phyloP scores from a whole-genome alignment of 2,329 filamentous ascomycete genomes.

The Colletotrichum phormii region DNA sequence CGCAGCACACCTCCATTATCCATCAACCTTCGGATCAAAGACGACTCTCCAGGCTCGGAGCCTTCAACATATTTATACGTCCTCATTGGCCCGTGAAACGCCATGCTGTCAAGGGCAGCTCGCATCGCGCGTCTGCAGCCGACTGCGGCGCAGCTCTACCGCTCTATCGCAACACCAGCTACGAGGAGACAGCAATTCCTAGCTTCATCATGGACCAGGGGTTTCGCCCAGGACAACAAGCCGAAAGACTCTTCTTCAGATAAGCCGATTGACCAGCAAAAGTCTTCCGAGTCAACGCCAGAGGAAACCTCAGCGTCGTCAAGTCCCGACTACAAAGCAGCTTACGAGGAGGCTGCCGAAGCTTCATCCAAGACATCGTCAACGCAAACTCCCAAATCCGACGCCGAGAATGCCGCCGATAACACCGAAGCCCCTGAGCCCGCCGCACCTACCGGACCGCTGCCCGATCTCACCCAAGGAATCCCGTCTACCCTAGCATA shows the following conservation, averaged over 20 bases:
- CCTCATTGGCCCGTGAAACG: constrained; percentile 27
- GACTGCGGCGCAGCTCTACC: constrained; percentile 35
- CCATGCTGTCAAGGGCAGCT: constrained; percentile 41
- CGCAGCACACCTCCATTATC: not conserved
- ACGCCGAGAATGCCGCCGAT: constrained; percentile 25
- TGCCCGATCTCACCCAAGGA: constrained; percentile 93
- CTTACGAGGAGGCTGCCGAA: constrained; percentile 21
- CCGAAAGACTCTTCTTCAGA: constrained; percentile 11
- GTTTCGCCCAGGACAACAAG: constrained; percentile 34
- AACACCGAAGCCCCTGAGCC: constrained; percentile 31
- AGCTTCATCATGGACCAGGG: constrained; percentile 33
- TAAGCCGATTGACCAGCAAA: constrained; percentile 23
- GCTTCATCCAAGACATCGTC: constrained; percentile 20
- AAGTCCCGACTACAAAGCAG: constrained; percentile 9
- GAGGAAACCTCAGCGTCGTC: constrained; percentile 8
- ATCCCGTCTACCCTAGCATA: constrained; percentile 91
- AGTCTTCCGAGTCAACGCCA: constrained; percentile 16
- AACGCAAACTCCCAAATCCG: constrained; percentile 17
- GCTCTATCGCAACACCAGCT: constrained; percentile 34
- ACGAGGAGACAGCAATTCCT: constrained; percentile 27
- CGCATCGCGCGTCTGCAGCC: constrained; percentile 38
- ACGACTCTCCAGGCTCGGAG: not conserved
- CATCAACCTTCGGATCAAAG: not conserved
- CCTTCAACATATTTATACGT: not conserved
- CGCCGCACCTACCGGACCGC: constrained; percentile 61